These are phyloP conservation scores for Flaveria robusta DNA, from an alignment of 129 eudicot genomes.

Conservation along the genomic window DNA sequence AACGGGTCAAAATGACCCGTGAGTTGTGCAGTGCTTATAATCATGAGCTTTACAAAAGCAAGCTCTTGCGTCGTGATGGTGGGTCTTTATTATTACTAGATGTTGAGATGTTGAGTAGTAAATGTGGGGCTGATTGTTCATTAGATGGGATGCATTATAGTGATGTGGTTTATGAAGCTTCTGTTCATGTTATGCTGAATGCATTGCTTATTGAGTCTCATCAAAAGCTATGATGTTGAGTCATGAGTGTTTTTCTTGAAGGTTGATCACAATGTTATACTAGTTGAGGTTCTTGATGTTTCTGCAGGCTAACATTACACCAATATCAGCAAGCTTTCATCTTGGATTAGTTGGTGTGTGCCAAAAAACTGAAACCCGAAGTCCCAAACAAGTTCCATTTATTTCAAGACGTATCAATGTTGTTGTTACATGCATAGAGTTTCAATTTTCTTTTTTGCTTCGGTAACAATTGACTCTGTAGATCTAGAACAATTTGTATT, in stretches of 20 bases:
- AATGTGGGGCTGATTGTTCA: slow-evolving; percentile 72
- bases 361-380: slow-evolving; percentile 27
- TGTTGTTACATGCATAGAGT: slow-evolving; percentile 37
- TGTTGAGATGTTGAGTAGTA: slow-evolving; percentile 49
- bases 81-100: slow-evolving; percentile 78
- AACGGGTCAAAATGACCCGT: slow-evolving; percentile 73
- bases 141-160: slow-evolving; percentile 93
- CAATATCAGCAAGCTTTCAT: slow-evolving; percentile 9
- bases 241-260: too few species aligned
- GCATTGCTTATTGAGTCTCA: slow-evolving; percentile 86
- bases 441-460: slow-evolving; percentile 8
- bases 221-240: slow-evolving; percentile 56
- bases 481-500: slow-evolving; percentile 40
- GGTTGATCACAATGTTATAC: neutral
- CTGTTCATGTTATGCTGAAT: slow-evolving; percentile 83
- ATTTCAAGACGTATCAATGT: slow-evolving; percentile 29
- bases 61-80: slow-evolving; percentile 68
- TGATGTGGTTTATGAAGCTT: slow-evolving; percentile 72
- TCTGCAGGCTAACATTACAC: neutral
- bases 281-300: slow-evolving; percentile 13
- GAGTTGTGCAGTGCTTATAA: slow-evolving; percentile 49
- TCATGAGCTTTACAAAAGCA: slow-evolving; percentile 52
- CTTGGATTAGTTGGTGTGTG: slow-evolving; percentile 1
- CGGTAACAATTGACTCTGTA: slow-evolving; percentile 27
- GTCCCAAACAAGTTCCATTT: slow-evolving; percentile 22